phyloP scores from a whole-genome alignment of 352 stramenopile species.

The Phytophthora sansomeana region DNA sequence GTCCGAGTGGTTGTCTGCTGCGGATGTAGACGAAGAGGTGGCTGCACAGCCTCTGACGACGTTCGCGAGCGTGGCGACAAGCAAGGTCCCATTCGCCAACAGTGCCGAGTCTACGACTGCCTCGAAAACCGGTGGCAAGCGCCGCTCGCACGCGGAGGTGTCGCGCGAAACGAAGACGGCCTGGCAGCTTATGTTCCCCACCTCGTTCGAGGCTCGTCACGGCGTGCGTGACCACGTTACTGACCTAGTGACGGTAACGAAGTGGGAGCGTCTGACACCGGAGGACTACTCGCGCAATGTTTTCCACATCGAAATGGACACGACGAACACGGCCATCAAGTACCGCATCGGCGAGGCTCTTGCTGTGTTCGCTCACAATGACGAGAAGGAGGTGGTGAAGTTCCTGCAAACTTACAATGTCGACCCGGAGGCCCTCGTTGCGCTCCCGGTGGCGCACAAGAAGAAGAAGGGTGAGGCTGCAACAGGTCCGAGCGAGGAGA shows the following conservation, averaged over 20 bases:
- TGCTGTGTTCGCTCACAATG: conserved; percentile 87
- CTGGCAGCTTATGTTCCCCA: conserved; percentile 76
- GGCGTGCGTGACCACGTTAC: conserved; percentile 76
- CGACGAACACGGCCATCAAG: conserved; percentile 77
- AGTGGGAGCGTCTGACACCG: conserved; percentile 83
- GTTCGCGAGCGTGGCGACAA: conserved; percentile 52
- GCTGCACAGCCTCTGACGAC: conserved; percentile 22
- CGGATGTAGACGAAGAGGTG: conserved; percentile 27
- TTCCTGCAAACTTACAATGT: conserved; percentile 78
- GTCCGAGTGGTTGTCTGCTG: conserved; percentile 49
- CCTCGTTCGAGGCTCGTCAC: conserved; percentile 56
- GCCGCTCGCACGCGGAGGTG: conserved; percentile 45
- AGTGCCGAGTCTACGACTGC: conserved; percentile 28
- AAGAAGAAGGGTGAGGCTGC: conserved; percentile 54
- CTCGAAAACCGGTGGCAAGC: conserved; percentile 45
- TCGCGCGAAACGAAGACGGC: conserved; percentile 68
- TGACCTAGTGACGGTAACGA: conserved; percentile 75
- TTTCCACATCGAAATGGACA: conserved; percentile 90
- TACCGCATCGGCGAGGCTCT: conserved; percentile 89
- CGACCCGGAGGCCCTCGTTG: conserved; percentile 72
- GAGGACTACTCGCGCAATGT: conserved; percentile 87
- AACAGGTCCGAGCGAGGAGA: conserved; percentile 53
- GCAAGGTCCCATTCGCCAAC: conserved; percentile 54
- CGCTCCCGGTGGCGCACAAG: conserved; percentile 68
- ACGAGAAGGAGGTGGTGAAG: conserved; percentile 72